Evolutionary conservation across 495 filamentous ascomycete species (phyloP).

Genomic region (Aspergillus sclerotiicarbonarius): DNA sequence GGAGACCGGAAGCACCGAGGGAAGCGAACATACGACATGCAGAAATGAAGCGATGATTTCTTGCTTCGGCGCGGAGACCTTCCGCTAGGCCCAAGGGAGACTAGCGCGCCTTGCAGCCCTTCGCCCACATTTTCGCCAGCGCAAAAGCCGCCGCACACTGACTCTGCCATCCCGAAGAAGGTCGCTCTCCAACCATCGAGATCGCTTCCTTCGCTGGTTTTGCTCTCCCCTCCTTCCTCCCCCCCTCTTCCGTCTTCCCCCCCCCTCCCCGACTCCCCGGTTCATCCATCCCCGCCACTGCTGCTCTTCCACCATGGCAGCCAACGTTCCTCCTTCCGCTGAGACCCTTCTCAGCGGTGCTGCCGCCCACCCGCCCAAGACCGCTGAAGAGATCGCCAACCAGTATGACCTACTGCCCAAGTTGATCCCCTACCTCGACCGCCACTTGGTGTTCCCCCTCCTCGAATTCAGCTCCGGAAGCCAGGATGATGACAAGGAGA

Average conservation of each 20-base stretch:
- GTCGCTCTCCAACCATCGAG: slow-evolving; percentile 1
- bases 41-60: slow-evolving; percentile 25
- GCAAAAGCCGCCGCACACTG: slow-evolving; percentile 33
- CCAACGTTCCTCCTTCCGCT: slow-evolving; percentile 55
- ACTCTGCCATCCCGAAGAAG: slow-evolving; percentile 7
- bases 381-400: slow-evolving; percentile 55
- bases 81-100: slow-evolving; percentile 25
- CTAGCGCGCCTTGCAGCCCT: slow-evolving; percentile 39
- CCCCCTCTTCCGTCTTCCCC: slow-evolving; percentile 17
- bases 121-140: slow-evolving; percentile 44
- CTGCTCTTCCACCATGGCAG: slow-evolving; percentile 56
- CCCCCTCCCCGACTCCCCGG: slow-evolving; percentile 17
- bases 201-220: not conserved
- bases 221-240: slow-evolving; percentile 10
- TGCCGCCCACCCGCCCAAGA: slow-evolving; percentile 41
- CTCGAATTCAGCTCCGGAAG: slow-evolving; percentile 72
- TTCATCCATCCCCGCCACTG: slow-evolving; percentile 9
- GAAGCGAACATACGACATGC: slow-evolving; percentile 19
- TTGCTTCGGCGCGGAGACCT: slow-evolving; percentile 27
- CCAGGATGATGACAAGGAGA: slow-evolving; percentile 62
- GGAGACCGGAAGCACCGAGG: slow-evolving; percentile 1
- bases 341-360: slow-evolving; percentile 56
- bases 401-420: slow-evolving; percentile 84
- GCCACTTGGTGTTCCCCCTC: slow-evolving; percentile 91
- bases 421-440: slow-evolving; percentile 88